Conservation (phyloP, 2,329 filamentous ascomycete species). For the Monilinia fructigena region DNA sequence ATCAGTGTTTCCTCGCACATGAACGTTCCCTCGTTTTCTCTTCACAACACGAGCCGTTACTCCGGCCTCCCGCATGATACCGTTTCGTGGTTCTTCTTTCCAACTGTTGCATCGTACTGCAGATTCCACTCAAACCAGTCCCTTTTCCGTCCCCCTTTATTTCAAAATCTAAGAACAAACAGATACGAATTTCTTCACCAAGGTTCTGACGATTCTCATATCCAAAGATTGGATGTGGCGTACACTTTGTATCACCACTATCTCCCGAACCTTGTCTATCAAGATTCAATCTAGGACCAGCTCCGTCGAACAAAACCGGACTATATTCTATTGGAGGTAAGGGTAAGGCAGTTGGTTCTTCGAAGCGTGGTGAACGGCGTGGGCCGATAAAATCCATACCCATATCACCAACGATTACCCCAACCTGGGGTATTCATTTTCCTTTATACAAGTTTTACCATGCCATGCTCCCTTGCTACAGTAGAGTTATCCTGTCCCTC, state of each 20-base stretch:
- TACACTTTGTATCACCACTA: slow-evolving; percentile 10
- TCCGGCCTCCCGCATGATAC: slow-evolving; percentile 19
- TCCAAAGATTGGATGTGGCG: slow-evolving; percentile 9
- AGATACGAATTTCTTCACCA: background rate
- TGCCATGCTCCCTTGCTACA: background rate
- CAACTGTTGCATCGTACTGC: background rate
- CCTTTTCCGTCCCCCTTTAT: slow-evolving; percentile 1
- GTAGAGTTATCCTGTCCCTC: background rate
- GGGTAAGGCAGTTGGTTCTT: background rate
- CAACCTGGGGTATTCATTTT: background rate
- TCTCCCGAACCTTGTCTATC: background rate
- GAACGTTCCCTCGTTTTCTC: background rate
- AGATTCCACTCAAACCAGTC: background rate
- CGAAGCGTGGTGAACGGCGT: slow-evolving; percentile 18
- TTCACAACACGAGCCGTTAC: slow-evolving; percentile 20
- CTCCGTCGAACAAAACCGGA: background rate
- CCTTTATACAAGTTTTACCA: background rate
- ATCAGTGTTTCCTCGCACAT: slow-evolving; percentile 1
- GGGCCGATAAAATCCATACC: slow-evolving; percentile 6
- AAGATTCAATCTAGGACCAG: background rate
- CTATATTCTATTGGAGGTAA: background rate
- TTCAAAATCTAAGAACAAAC: background rate
- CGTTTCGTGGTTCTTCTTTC: slow-evolving; percentile 18
- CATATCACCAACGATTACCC: slow-evolving; percentile 1
- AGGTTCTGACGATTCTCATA: slow-evolving; percentile 7